Conservation (phyloP, 257 asterid species). For the Solanum bulbocastanum region DNA sequence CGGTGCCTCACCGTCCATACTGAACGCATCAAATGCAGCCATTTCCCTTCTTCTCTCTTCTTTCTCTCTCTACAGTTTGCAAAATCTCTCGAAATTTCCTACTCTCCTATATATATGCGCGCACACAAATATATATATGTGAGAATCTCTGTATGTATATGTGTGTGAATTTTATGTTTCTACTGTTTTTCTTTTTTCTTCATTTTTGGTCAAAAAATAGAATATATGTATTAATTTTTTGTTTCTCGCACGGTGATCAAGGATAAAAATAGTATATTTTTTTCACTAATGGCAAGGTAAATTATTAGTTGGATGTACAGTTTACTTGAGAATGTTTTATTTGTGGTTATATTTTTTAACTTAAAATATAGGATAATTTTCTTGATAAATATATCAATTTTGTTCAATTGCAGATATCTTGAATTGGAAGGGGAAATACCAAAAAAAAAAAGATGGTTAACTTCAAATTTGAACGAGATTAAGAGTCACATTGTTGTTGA, state of each 20-base stretch:
- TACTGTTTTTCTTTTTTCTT: background rate
- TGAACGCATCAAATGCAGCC: conserved; percentile 72
- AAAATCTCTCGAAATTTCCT: background rate
- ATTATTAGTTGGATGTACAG: background rate
- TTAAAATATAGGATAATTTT: background rate
- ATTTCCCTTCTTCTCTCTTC: conserved; percentile 14
- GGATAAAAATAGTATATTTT: too few relatives aligned
- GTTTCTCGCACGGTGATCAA: too few relatives aligned
- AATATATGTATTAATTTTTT: too few relatives aligned
- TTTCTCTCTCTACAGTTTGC: conserved; percentile 5
- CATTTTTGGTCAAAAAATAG: background rate
- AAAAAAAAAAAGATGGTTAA: background rate
- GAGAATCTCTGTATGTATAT: background rate
- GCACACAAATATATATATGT: background rate
- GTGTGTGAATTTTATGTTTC: background rate
- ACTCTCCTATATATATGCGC: background rate
- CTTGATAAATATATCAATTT: background rate
- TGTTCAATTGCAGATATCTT: background rate
- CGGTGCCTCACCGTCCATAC: conserved; percentile 47
- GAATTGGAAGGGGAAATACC: background rate
- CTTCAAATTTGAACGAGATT: background rate
- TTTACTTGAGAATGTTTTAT: background rate
- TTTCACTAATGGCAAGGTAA: background rate
- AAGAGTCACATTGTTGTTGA: too few relatives aligned
- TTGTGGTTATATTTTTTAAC: background rate